Conservation (phyloP, 768 basidiomycete genomes). For the Lyophyllum decastes region DNA sequence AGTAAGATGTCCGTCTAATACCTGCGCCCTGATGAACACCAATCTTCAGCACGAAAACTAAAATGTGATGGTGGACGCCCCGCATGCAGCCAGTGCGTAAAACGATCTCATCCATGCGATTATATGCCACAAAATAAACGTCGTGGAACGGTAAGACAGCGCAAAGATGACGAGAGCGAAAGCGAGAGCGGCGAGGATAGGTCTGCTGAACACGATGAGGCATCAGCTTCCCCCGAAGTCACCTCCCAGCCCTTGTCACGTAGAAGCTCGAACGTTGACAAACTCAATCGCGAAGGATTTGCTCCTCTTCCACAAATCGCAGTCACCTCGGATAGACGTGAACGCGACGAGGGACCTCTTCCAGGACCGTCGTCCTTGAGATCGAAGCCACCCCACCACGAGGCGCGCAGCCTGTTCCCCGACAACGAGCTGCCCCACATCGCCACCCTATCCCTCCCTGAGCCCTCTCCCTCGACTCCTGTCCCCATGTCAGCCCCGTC, state of each 20-base stretch:
- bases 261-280: constrained; percentile 49
- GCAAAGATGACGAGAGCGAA: constrained; percentile 68
- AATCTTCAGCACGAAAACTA: constrained; percentile 71
- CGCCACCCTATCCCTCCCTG: constrained; percentile 64
- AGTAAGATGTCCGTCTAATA: constrained; percentile 32
- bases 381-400: constrained; percentile 29
- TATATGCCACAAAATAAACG: constrained; percentile 80
- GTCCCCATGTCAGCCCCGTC: constrained; percentile 64
- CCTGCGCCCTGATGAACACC: constrained; percentile 12
- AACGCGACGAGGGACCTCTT: constrained; percentile 45
- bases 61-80: constrained; percentile 88
- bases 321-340: constrained; percentile 45
- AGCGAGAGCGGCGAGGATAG: constrained; percentile 64
- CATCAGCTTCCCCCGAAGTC: constrained; percentile 61
- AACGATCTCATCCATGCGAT: constrained; percentile 77
- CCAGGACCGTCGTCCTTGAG: constrained; percentile 41
- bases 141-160: constrained; percentile 57
- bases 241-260: constrained; percentile 48
- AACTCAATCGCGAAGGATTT: constrained; percentile 39
- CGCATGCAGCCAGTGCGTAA: constrained; percentile 79
- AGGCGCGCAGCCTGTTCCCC: constrained; percentile 47
- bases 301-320: constrained; percentile 41
- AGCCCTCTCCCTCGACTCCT: constrained; percentile 54
- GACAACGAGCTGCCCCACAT: constrained; percentile 74
- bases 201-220: constrained; percentile 51